Evolutionary conservation across 768 basidiomycete genomes (phyloP).

Genomic region (Trametes cubensis): DNA sequence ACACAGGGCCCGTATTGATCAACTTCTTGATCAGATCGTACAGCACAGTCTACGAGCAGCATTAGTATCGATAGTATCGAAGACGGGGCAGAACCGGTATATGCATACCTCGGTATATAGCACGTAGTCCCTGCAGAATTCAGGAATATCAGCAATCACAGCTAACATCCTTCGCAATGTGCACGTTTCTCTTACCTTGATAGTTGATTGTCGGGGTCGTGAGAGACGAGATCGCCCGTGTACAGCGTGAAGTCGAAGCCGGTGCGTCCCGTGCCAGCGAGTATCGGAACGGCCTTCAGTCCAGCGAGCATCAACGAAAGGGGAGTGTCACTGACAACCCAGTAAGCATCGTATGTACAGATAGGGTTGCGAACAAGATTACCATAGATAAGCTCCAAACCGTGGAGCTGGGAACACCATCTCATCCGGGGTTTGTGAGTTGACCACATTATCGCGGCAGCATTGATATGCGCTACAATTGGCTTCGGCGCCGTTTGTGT

Average conservation of each 20-base stretch:
- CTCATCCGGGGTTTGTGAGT: constrained; percentile 50
- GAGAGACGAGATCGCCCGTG: constrained; percentile 76
- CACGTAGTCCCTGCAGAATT: constrained; percentile 50
- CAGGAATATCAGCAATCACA: not conserved
- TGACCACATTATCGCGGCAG: constrained; percentile 60
- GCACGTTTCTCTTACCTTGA: constrained; percentile 47
- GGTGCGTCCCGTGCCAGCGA: constrained; percentile 60
- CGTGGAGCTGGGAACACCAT: constrained; percentile 64
- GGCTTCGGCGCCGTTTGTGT: constrained; percentile 68
- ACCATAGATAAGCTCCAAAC: constrained; percentile 66
- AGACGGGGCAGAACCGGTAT: not conserved
- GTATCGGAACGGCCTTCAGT: constrained; percentile 65
- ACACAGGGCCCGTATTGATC: constrained; percentile 71
- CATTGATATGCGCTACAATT: constrained; percentile 71
- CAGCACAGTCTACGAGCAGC: constrained; percentile 53
- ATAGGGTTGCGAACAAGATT: constrained; percentile 21
- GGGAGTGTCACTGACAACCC: constrained; percentile 58
- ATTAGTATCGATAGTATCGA: not conserved
- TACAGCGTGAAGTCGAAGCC: constrained; percentile 70
- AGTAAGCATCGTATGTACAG: not conserved
- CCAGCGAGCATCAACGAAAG: constrained; percentile 60
- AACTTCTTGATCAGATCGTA: constrained; percentile 67
- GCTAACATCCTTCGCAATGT: not conserved
- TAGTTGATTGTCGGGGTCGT: constrained; percentile 67
- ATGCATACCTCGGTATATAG: constrained; percentile 60